Conservation (phyloP, 768 basidiomycete genomes). For the Rhodotorula sphaerocarpa region DNA sequence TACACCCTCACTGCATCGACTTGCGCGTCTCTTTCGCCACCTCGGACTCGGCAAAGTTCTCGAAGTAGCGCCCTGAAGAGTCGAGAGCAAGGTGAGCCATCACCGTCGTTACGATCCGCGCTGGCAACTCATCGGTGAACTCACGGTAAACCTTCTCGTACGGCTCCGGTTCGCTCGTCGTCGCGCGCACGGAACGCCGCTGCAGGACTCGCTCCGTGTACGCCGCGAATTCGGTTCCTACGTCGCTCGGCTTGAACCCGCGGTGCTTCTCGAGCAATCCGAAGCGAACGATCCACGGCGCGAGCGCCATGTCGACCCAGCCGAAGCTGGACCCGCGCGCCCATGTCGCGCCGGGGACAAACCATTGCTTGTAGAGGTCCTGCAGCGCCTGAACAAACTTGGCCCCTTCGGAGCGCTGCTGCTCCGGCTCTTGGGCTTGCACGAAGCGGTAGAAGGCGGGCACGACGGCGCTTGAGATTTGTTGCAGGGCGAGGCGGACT, state of each 20-base stretch:
- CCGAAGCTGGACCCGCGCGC: conserved; percentile 44
- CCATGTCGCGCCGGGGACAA: conserved; percentile 42
- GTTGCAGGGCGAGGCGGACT: conserved; percentile 33
- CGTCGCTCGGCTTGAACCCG: conserved; percentile 48
- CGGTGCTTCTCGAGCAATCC: conserved; percentile 52
- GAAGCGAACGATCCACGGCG: conserved; percentile 63
- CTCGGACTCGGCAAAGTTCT: conserved; percentile 21
- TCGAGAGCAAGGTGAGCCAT: not conserved
- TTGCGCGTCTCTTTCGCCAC: conserved; percentile 27
- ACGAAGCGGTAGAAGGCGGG: conserved; percentile 53
- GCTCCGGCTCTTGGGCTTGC: conserved; percentile 43
- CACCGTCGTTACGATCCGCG: not conserved
- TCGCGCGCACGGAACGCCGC: conserved; percentile 50
- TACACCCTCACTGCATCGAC: no score
- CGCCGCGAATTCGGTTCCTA: conserved; percentile 48
- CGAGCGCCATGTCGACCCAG: conserved; percentile 55
- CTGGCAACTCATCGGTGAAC: not conserved
- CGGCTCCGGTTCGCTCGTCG: conserved; percentile 42
- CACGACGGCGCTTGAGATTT: conserved; percentile 52
- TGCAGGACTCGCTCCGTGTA: conserved; percentile 49
- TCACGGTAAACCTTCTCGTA: conserved; percentile 21
- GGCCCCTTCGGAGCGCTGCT: conserved; percentile 38
- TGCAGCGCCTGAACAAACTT: conserved; percentile 14
- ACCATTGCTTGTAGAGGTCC: conserved; percentile 21
- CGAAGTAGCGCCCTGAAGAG: not conserved